Base-by-base conservation (phyloP, 768 basidiomycete species). In the Mycena galericulata region DNA sequence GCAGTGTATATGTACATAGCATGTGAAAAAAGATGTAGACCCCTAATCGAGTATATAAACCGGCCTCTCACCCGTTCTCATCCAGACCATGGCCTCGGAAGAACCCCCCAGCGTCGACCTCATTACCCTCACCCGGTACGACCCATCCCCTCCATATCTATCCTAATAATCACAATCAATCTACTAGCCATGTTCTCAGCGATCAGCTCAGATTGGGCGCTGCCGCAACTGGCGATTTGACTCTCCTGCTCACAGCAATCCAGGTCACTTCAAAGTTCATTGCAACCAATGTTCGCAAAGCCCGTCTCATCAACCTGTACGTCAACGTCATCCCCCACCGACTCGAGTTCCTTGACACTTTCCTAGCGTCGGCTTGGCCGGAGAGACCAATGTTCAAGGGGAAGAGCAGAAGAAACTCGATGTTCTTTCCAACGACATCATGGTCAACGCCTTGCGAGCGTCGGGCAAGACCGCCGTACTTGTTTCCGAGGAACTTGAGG, bases 391-490 rank as follows among this genome's bases (percentile, higher is more conserved):
- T 77, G 92, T 97, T 10, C 95, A 97, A 81, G 98, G 98, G 24
- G 98, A 99, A 79, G 98, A 99, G 77, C 98, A 99, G 86, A 99
- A 99, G 87, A 99, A 99, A 83, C 87, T 99, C 59, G 97, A 98
- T 76, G 92, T 98, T n/a, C 85, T 98, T 34, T 93, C 96, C 17
- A 98, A 99, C 79, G 97, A 99, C 79, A 99, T 99, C 86, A 99
- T 99, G 98, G 88, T 99, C 75, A 98, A 98, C 76, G 92, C 97
- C 51, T 88, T 99, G 36, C 89, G 95, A 45, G 97, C 97, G 4
- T 97, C 94, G n/a, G 96, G 98, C 59, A 98, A 96, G 87, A 94
- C 92, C 9, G 93, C 96, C 17, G 98, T 99, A 17, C 92, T 99
- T 73, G 96, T 99, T 69, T 97, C 96, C 20, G 98, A 99, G 80